These are phyloP conservation scores for Penicillium janthinellum DNA, from an alignment of 2,329 filamentous ascomycete genomes.

Conservation along the genomic window DNA sequence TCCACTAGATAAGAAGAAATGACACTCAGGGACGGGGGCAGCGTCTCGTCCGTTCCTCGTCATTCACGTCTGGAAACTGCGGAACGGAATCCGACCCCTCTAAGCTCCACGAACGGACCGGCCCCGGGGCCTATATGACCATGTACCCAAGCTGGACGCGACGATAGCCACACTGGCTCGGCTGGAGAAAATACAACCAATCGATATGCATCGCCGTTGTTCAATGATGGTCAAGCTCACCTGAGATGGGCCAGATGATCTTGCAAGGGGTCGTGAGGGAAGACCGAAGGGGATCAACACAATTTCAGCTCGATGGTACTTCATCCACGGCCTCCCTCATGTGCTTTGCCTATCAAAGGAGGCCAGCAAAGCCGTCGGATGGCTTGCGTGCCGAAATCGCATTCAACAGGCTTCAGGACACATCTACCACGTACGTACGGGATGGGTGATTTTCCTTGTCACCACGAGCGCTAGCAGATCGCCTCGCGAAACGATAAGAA, in stretches of 20 bases:
- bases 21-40: neutral
- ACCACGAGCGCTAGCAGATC: neutral
- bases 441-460: neutral
- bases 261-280: neutral
- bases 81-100: neutral
- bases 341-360: conserved; percentile 7
- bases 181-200: neutral
- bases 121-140: neutral
- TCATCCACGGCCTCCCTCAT: conserved; percentile 9
- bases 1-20: neutral
- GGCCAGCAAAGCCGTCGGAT: conserved; percentile 1
- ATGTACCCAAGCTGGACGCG: neutral
- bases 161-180: neutral
- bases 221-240: conserved; percentile 7
- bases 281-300: neutral
- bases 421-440: neutral
- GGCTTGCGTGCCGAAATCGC: conserved; percentile 5
- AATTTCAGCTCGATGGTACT: conserved; percentile 9
- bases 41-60: neutral
- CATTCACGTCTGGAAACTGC: neutral
- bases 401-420: neutral
- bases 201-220: conserved; percentile 6
- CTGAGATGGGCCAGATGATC: conserved; percentile 8
- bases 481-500: neutral
- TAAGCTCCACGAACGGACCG: neutral